Conservation (phyloP, 257 asterid species). For the Gardenia jasminoides region DNA sequence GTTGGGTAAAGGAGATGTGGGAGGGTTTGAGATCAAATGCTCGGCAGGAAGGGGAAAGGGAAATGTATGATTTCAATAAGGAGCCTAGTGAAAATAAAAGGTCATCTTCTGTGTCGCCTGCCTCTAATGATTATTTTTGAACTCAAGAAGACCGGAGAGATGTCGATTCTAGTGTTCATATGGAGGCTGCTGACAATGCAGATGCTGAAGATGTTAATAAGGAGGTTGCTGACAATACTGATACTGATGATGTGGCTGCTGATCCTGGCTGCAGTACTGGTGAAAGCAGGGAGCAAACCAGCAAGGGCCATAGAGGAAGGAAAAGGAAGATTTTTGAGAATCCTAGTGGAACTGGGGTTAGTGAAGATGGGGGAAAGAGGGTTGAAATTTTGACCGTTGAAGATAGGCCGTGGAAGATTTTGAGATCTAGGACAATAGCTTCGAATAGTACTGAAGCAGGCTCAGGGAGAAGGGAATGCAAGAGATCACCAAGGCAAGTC, state of each 20-base stretch:
- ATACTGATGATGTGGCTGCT: not conserved
- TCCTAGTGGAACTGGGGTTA: not conserved
- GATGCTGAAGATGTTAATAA: slow-evolving; percentile 10
- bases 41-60: slow-evolving; percentile 10
- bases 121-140: slow-evolving; percentile 14
- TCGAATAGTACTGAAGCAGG: too few relatives aligned
- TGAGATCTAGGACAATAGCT: too few relatives aligned
- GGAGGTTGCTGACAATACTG: not conserved
- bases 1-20: slow-evolving; percentile 21
- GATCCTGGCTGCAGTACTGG: not conserved
- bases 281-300: not conserved
- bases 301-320: slow-evolving; percentile 19
- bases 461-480: too few relatives aligned
- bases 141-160: not conserved
- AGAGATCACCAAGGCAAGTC: too few relatives aligned
- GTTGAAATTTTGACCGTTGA: too few relatives aligned
- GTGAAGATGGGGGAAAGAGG: too few relatives aligned
- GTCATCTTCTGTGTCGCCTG: slow-evolving; percentile 13
- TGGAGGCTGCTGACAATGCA: slow-evolving; percentile 1
- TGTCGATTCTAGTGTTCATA: not conserved
- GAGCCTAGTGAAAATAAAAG: slow-evolving; percentile 26
- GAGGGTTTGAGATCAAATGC: slow-evolving; percentile 28
- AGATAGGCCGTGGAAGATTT: too few relatives aligned
- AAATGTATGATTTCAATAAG: slow-evolving; percentile 32
- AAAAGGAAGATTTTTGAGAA: slow-evolving; percentile 16